Conservation (phyloP, 768 basidiomycete species). For the Boletus bicolor region DNA sequence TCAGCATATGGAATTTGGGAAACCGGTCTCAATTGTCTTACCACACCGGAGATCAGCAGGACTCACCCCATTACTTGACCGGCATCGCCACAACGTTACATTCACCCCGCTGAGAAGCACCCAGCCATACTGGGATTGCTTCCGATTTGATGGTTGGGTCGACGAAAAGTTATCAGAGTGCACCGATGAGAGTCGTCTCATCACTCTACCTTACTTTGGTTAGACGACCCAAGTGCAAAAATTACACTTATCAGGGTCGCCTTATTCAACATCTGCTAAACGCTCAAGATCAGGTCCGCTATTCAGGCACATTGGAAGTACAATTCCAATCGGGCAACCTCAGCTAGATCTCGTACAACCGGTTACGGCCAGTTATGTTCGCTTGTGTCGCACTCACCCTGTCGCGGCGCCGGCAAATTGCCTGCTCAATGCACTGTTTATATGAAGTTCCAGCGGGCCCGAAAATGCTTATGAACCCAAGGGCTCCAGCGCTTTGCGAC, state of each 20-base stretch:
- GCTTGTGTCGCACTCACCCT: slow-evolving; percentile 30
- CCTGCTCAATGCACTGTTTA: slow-evolving; percentile 24
- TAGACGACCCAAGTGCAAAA: slow-evolving; percentile 20
- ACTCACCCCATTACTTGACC: slow-evolving; percentile 4
- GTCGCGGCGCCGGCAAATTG: slow-evolving; percentile 32
- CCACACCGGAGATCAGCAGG: slow-evolving; percentile 14
- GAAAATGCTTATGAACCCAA: slow-evolving; percentile 36
- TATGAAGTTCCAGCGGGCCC: slow-evolving; percentile 30
- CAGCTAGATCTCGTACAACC: slow-evolving; percentile 29
- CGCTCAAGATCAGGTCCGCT: slow-evolving; percentile 28
- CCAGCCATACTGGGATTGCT: slow-evolving; percentile 16
- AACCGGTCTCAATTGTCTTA: slow-evolving; percentile 21
- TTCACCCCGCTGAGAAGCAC: slow-evolving; percentile 10
- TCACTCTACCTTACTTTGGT: slow-evolving; percentile 32
- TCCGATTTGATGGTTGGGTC: slow-evolving; percentile 21
- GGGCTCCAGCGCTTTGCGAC: slow-evolving; percentile 6
- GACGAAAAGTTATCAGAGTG: slow-evolving; percentile 13
- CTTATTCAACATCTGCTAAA: slow-evolving; percentile 17
- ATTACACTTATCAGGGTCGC: slow-evolving; percentile 26
- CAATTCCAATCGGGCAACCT: slow-evolving; percentile 26
- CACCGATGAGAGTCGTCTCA: slow-evolving; percentile 15
- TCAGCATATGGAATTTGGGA: slow-evolving; percentile 6
- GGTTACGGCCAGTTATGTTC: slow-evolving; percentile 29
- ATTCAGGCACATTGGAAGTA: slow-evolving; percentile 29
- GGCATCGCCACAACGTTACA: slow-evolving; percentile 26